A percentile compares a stretch with the other conserved stretches of the same genome.
These are phyloP conservation scores for Daedalea quercina DNA, from an alignment of 768 basidiomycete genomes.

Conservation along the genomic window DNA sequence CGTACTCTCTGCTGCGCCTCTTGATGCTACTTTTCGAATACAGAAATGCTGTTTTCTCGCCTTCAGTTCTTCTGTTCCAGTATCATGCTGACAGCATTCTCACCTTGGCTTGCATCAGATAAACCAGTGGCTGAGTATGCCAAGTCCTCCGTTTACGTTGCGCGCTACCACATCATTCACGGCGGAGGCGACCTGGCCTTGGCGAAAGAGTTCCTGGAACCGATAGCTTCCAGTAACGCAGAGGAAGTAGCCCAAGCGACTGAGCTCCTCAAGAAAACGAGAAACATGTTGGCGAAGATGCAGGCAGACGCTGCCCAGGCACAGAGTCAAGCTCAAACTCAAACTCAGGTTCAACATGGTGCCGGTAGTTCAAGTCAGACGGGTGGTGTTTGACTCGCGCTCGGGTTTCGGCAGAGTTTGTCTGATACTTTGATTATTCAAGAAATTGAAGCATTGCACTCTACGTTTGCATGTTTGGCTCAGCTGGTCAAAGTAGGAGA, in stretches of 20 bases:
- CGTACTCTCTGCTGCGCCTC: conserved; percentile 14
- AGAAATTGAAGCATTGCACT: too few relatives aligned
- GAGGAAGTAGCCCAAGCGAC: conserved; percentile 74
- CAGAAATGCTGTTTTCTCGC: neutral
- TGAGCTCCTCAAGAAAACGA: conserved; percentile 53
- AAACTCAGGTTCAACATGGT: neutral
- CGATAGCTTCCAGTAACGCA: conserved; percentile 70
- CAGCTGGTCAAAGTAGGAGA: too few relatives aligned
- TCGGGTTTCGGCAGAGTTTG: neutral
- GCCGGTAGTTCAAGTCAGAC: neutral
- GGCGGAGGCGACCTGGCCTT: conserved; percentile 60
- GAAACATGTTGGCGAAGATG: neutral
- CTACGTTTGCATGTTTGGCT: too few relatives aligned
- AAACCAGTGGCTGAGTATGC: conserved; percentile 75
- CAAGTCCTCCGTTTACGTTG: conserved; percentile 79
- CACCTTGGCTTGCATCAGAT: conserved; percentile 28
- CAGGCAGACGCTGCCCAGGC: conserved; percentile 1
- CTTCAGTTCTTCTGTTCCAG: neutral
- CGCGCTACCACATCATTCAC: conserved; percentile 65
- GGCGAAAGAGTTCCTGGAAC: conserved; percentile 68
- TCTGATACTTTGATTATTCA: too few relatives aligned
- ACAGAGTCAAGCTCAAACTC: conserved; percentile 11
- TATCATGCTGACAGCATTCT: conserved; percentile 11
- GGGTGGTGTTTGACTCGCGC: neutral
- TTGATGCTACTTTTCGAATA: neutral